Percentiles rank a stretch among this genome's conserved stretches.
phyloP scores from a whole-genome alignment of 1,284 basidiomycete genomes.

The Austroboletus novae-zelandiae region DNA sequence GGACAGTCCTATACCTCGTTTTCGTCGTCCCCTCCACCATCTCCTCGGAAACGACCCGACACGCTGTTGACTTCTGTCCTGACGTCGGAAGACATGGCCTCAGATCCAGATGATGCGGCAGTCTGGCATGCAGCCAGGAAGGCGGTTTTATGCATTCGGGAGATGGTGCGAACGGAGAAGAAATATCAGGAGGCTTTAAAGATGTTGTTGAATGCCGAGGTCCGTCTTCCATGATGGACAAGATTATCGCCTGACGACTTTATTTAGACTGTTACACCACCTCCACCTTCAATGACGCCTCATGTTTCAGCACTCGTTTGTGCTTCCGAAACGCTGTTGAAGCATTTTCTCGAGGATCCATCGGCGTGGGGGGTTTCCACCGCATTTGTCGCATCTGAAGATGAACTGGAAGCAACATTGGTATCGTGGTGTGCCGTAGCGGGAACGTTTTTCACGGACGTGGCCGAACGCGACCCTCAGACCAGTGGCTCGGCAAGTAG shows the following conservation, averaged over 20 bases:
- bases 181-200: slow-evolving; percentile 55
- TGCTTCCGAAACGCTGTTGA: slow-evolving; percentile 47
- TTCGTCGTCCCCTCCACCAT: background rate
- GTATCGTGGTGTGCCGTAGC: slow-evolving; percentile 63
- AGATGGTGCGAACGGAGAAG: slow-evolving; percentile 65
- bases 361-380: slow-evolving; percentile 59
- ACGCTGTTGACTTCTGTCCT: slow-evolving; percentile 4
- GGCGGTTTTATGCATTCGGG: slow-evolving; percentile 56
- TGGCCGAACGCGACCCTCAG: slow-evolving; percentile 1
- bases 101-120: slow-evolving; percentile 31
- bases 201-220: slow-evolving; percentile 42
- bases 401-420: slow-evolving; percentile 53
- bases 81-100: slow-evolving; percentile 7
- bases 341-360: slow-evolving; percentile 53
- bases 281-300: slow-evolving; percentile 52
- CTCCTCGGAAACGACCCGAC: background rate
- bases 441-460: slow-evolving; percentile 52
- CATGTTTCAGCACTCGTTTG: slow-evolving; percentile 50
- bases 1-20: background rate
- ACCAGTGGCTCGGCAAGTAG: slow-evolving; percentile 12
- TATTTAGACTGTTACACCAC: slow-evolving; percentile 38
- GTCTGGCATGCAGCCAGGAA: slow-evolving; percentile 56
- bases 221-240: slow-evolving; percentile 20
- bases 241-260: slow-evolving; percentile 4
- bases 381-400: slow-evolving; percentile 55